Evolutionary conservation across 768 basidiomycete genomes (phyloP).

Genomic region (Suillus luteus): DNA sequence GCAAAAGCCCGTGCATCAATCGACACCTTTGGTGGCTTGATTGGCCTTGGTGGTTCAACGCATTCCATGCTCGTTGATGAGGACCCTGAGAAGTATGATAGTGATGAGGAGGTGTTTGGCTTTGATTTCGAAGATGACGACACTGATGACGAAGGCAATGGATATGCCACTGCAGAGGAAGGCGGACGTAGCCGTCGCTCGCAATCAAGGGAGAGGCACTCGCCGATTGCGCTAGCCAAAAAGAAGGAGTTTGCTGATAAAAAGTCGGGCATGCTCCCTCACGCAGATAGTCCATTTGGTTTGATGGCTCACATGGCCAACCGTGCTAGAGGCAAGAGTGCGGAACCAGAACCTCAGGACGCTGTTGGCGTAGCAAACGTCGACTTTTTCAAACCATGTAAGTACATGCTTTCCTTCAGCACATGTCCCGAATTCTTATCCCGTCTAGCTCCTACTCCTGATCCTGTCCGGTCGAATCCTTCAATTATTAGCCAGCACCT

Average conservation of each 20-base stretch:
- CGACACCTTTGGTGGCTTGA: conserved; percentile 65
- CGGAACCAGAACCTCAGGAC: conserved; percentile 46
- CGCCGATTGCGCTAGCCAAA: conserved; percentile 40
- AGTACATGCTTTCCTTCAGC: conserved; percentile 23
- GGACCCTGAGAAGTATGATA: conserved; percentile 47
- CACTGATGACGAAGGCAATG: conserved; percentile 41
- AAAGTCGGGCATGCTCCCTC: conserved; percentile 60
- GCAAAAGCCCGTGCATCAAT: conserved; percentile 70
- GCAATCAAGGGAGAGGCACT: conserved; percentile 25
- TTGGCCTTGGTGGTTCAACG: conserved; percentile 61
- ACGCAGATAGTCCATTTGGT: conserved; percentile 69
- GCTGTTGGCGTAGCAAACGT: conserved; percentile 67
- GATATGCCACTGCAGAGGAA: conserved; percentile 28
- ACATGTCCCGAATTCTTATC: not conserved
- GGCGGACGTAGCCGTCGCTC: conserved; percentile 14
- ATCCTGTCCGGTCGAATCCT: conserved; percentile 41
- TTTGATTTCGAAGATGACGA: conserved; percentile 44
- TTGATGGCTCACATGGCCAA: conserved; percentile 68
- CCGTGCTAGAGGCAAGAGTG: conserved; percentile 44
- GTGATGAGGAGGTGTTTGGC: conserved; percentile 39
- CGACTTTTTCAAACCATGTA: conserved; percentile 69
- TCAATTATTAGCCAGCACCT: conserved; percentile 47
- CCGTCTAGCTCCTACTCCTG: conserved; percentile 41
- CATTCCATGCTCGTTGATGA: conserved; percentile 22
- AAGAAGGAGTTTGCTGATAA: conserved; percentile 37